Evolutionary conservation across 1,139 yeast genomes (phyloP).

Genomic region (Scheffersomyces illinoinensis): DNA sequence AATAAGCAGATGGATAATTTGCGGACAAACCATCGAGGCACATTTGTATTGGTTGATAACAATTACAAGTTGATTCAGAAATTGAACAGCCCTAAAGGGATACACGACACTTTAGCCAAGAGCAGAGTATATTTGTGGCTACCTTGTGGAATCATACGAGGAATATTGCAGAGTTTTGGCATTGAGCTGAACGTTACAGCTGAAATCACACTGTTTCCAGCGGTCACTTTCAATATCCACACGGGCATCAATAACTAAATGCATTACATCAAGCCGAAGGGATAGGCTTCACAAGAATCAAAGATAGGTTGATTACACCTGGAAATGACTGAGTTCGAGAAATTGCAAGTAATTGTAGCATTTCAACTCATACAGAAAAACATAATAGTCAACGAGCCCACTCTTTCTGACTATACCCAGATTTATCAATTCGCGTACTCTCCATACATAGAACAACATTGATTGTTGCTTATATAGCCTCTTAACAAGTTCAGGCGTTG

Average conservation of each 20-base stretch:
- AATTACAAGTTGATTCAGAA: conserved; percentile 55
- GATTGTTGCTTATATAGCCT: neutral
- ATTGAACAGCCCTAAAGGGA: conserved; percentile 54
- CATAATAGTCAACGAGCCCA: neutral
- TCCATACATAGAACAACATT: neutral
- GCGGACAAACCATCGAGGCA: conserved; percentile 88
- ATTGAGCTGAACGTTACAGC: conserved; percentile 65
- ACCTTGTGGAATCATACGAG: conserved; percentile 83
- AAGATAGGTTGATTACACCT: neutral
- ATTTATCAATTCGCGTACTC: neutral
- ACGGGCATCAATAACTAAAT: conserved; percentile 42
- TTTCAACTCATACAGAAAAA: too few relatives aligned
- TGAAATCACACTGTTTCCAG: conserved; percentile 65
- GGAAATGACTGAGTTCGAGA: too few relatives aligned
- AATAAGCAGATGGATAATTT: conserved; percentile 89
- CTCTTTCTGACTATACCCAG: neutral
- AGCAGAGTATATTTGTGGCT: conserved; percentile 66
- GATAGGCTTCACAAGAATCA: neutral
- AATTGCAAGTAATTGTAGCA: neutral
- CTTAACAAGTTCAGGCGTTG: neutral
- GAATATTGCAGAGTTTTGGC: conserved; percentile 73
- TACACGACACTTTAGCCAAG: conserved; percentile 48
- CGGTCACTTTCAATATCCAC: conserved; percentile 71
- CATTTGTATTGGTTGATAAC: conserved; percentile 76
- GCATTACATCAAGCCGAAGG: neutral